Percentiles rank a stretch among this genome's conserved stretches.
Evolutionary conservation across 2,329 filamentous ascomycete species (phyloP).

Genomic region (Aspergillus neotritici): DNA sequence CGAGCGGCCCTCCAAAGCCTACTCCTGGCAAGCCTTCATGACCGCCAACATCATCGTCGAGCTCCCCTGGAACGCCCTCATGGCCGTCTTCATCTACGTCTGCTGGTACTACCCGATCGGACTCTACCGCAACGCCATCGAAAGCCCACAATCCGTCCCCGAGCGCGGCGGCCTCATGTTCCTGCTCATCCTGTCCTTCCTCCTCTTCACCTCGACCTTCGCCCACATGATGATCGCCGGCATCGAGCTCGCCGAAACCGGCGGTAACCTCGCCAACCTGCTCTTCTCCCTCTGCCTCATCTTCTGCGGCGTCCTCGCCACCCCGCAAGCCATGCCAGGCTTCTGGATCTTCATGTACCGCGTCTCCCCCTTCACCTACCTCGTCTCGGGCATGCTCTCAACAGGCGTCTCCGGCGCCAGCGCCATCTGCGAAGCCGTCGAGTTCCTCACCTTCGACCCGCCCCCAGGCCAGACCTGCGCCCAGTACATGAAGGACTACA

Average conservation of each 20-base stretch:
- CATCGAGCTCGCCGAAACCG: slow-evolving; percentile 63
- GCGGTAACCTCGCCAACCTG: slow-evolving; percentile 57
- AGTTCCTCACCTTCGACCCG: slow-evolving; percentile 35
- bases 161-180: slow-evolving; percentile 61
- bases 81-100: slow-evolving; percentile 58
- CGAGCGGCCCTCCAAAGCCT: slow-evolving; percentile 61
- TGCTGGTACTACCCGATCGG: slow-evolving; percentile 64
- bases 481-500: slow-evolving; percentile 43
- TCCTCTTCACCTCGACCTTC: slow-evolving; percentile 67
- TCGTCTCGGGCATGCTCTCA: slow-evolving; percentile 42
- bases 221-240: slow-evolving; percentile 68
- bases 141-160: slow-evolving; percentile 33
- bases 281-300: slow-evolving; percentile 55
- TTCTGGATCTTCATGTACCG: slow-evolving; percentile 80
- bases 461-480: slow-evolving; percentile 59
- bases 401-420: slow-evolving; percentile 31
- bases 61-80: slow-evolving; percentile 60
- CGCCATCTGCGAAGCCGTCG: slow-evolving; percentile 27
- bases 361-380: slow-evolving; percentile 61
- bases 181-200: slow-evolving; percentile 59
- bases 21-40: slow-evolving; percentile 70
- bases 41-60: slow-evolving; percentile 67
- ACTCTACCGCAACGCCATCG: slow-evolving; percentile 37
- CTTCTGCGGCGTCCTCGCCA: slow-evolving; percentile 53
- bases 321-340: slow-evolving; percentile 53